Evolutionary conservation across 768 basidiomycete genomes (phyloP).

Genomic region (Phaeotremella fagi): DNA sequence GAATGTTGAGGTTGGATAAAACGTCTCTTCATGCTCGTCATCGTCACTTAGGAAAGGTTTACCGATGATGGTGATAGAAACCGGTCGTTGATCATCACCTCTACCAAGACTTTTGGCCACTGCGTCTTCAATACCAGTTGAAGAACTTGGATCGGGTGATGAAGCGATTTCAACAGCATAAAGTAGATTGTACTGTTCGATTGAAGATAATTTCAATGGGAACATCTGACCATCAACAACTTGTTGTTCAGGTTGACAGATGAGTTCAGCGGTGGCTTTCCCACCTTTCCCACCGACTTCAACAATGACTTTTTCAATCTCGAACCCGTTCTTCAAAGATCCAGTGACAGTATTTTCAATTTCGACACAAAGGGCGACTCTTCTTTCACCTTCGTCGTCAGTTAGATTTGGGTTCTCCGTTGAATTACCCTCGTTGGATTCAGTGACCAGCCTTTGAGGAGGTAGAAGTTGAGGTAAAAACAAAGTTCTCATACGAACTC

Average conservation of each 20-base stretch:
- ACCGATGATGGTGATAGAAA: conserved; percentile 73
- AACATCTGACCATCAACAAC: conserved; percentile 54
- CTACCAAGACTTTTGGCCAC: conserved; percentile 52
- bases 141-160: conserved; percentile 7
- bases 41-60: conserved; percentile 54
- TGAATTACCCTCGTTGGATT: conserved; percentile 18
- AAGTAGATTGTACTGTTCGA: conserved; percentile 81
- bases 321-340: conserved; percentile 60
- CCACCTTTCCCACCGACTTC: conserved; percentile 64
- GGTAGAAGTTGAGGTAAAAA: conserved; percentile 80
- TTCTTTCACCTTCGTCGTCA: conserved; percentile 64
- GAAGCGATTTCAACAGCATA: conserved; percentile 74
- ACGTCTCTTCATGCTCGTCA: not conserved
- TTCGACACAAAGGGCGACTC: conserved; percentile 85
- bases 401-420: conserved; percentile 48
- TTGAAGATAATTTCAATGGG: conserved; percentile 64
- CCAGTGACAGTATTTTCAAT: conserved; percentile 63
- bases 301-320: conserved; percentile 70
- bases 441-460: conserved; percentile 49
- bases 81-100: conserved; percentile 64
- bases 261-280: conserved; percentile 30
- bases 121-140: conserved; percentile 19
- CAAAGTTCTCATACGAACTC: conserved; percentile 89
- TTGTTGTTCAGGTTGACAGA: conserved; percentile 47
- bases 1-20: conserved; percentile 68